Base-by-base conservation (phyloP, 2,329 filamentous ascomycete species). In the Xylaria sp. region DNA sequence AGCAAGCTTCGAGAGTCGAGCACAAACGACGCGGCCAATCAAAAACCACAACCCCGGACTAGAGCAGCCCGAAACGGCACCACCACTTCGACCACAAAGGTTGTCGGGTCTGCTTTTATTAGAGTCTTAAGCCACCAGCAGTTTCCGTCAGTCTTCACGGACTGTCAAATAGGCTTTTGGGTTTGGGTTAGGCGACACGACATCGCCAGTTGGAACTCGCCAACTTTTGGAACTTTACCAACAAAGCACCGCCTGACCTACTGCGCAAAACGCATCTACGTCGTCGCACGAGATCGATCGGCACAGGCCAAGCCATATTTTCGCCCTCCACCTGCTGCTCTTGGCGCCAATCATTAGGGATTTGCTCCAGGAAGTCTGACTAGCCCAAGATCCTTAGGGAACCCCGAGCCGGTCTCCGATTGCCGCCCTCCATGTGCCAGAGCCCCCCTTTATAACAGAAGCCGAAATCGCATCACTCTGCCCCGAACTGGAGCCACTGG, bases 401-500 rank as follows among this genome's bases (percentile, higher is more conserved):
- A 26, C 29, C 24, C 6, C 24, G 9, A 6, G 11, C 16, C 16
- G 29, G 29, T 13, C 8, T 34, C 29, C 11, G 8, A 13, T 34
- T 34, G 29, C 29, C 29, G 29, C 29, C 29, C 16, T 34, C 24
- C 11, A 26, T 5, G 44, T 48, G 34, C 38, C 44, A 19, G 9
- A 39, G 21, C 20, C 3, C 21, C 24, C 19, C 38, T 13, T 22
- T 38, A 5, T 24, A 19, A 21, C 55, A 21, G 44, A 47, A 24
- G 49, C 47, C 56, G 47, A 34, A 55, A 51, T 42, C 39, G 48
- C 50, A 51, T 41, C 52, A 29, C 24, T 43, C 24, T 24, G 37
- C 38, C 46, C 13, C 17, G 21, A 38, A 38, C 20, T 19, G 39
- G 37, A 52, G 52, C 52, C 57, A 53, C 51, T 57, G 41, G 51